phyloP scores from a whole-genome alignment of 345 rosid genomes.

The Stellera chamaejasme region DNA sequence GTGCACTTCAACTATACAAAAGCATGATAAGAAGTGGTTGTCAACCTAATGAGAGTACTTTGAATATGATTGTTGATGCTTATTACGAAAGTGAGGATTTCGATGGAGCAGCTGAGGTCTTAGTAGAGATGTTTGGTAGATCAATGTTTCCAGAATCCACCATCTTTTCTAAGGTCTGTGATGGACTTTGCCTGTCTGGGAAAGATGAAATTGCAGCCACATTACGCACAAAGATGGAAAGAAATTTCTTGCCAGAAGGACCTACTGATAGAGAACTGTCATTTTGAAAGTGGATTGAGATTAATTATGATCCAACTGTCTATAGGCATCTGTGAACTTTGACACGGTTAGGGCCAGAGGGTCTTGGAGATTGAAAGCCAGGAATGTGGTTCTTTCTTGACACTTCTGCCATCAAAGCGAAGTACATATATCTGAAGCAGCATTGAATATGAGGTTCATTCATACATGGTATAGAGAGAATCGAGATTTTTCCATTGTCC shows the following conservation, averaged over 20 bases:
- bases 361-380: no score
- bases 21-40: conserved; percentile 65
- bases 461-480: no score
- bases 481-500: no score
- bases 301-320: no score
- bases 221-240: conserved; percentile 35
- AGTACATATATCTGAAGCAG: no score
- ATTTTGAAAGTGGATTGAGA: conserved; percentile 3
- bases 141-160: conserved; percentile 34
- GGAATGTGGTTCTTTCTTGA: no score
- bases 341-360: no score
- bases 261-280: conserved; percentile 13
- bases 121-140: conserved; percentile 49
- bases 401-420: no score
- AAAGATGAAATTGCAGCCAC: conserved; percentile 37
- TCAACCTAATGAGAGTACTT: conserved; percentile 49
- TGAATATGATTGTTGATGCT: conserved; percentile 34
- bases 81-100: conserved; percentile 52
- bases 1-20: conserved; percentile 59
- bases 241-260: conserved; percentile 25
- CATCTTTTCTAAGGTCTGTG: conserved; percentile 29
- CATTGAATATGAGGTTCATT: no score
- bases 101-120: conserved; percentile 55
- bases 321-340: no score
- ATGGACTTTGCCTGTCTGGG: conserved; percentile 43